Evolutionary conservation across 306 rosid genomes (phyloP), one percentile per base, ranked within the genome.

Genomic region (Malus fusca): DNA sequence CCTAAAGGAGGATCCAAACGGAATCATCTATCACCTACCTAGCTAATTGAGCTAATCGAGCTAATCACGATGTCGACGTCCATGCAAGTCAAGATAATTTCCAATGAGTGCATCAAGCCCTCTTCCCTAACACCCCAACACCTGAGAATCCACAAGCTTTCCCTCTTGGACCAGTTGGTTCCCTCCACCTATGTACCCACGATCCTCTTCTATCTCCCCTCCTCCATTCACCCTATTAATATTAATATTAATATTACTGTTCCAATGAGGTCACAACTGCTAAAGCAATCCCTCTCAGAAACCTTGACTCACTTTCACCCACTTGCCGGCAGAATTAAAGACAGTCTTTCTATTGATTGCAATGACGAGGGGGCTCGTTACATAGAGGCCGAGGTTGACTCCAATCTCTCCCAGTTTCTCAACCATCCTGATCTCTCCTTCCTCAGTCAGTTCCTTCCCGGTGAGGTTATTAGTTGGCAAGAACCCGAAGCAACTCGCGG

Each of bases 111-210:
- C 59, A 82, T 85, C 74, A 85, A 44, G 48, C 82, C 87, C 33
- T 83, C 82, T 56, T 75, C 81, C 58, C 84, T 84, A 64, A 81
- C 87, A 63, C 87, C 87, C 22, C 48, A 61, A 21, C 69, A 81
- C 78, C 30, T 81, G 8, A 79, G 13, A 65, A 22, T n/a, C 73
- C 69, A 68, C 78, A 83, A 81, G 56, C 76, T 78, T 11, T 80
- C 85, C 53, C 70, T 83, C 71, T 78, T 86, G 63, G 89, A 86
- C 56, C 85, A 83, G 3, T 44, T 82, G 21, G 46, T 68, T 44
- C 85, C 77, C 68, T 11, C 81, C 10, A 30, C 75, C 26, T 69
- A 86, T 81, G 66, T 46, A 22, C 81, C 82, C 25, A 42, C 18
- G 74, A 18, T 70, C 44, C 17, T 70, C 9, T 52, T 55, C 11